Percentiles rank a stretch among this genome's conserved stretches.
phyloP scores from a whole-genome alignment of 495 filamentous ascomycete genomes.

The Polyplosphaeria fusca region DNA sequence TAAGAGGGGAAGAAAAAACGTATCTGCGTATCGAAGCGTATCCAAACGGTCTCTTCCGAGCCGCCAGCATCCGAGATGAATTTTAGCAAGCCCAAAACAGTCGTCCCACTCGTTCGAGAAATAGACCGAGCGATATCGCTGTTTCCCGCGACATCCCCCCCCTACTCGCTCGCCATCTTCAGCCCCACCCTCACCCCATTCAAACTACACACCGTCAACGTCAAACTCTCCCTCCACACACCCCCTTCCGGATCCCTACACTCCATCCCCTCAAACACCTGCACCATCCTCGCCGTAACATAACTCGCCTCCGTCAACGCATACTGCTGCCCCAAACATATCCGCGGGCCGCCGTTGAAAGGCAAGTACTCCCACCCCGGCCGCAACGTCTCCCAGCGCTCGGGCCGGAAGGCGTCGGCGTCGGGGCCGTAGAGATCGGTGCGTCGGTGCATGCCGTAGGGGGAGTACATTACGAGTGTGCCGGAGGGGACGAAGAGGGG shows the following conservation, averaged over 20 bases:
- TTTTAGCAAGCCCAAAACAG: too few relatives aligned
- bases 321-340: conserved; percentile 43
- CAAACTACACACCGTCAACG: conserved; percentile 35
- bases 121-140: too few relatives aligned
- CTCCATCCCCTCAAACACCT: conserved; percentile 50
- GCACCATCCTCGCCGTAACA: conserved; percentile 36
- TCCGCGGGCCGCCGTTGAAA: conserved; percentile 44
- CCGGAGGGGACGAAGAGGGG: conserved; percentile 46
- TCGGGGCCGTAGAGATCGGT: conserved; percentile 50
- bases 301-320: conserved; percentile 43
- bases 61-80: too few relatives aligned
- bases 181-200: conserved; percentile 30
- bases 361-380: conserved; percentile 44
- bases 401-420: conserved; percentile 39
- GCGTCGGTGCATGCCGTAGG: conserved; percentile 53
- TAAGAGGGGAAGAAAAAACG: too few relatives aligned
- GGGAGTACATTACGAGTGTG: conserved; percentile 45
- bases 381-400: conserved; percentile 41
- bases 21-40: too few relatives aligned
- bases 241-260: conserved; percentile 24
- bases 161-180: too few relatives aligned
- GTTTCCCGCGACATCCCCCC: too few relatives aligned
- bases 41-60: too few relatives aligned
- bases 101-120: too few relatives aligned
- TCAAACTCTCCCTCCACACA: conserved; percentile 30